Evolutionary conservation across 169 alveolate genomes (phyloP).

Genomic region (Babesia ovata): DNA sequence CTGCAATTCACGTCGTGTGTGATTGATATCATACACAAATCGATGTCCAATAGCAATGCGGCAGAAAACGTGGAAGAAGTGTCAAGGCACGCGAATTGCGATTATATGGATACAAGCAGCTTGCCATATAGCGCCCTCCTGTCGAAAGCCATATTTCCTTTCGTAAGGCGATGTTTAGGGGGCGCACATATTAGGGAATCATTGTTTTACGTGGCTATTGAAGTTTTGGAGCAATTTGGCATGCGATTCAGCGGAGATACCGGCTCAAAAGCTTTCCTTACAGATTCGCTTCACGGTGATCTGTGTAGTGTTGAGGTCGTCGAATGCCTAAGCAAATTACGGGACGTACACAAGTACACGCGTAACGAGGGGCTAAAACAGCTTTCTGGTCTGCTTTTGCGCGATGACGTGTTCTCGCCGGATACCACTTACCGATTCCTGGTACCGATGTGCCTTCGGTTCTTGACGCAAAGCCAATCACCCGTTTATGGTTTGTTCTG

Average conservation of each 20-base stretch:
- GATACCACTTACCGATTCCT: constrained; percentile 26
- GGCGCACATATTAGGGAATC: constrained; percentile 11
- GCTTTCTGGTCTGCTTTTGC: constrained; percentile 12
- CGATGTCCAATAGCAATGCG: background rate
- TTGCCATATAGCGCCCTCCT: constrained; percentile 12
- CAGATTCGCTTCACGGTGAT: constrained; percentile 32
- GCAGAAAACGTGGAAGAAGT: background rate
- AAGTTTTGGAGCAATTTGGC: constrained; percentile 47
- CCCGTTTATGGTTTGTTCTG: constrained; percentile 9
- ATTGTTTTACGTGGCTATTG: constrained; percentile 28
- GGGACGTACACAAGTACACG: constrained; percentile 41
- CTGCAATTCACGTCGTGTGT: constrained; percentile 21
- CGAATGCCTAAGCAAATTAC: constrained; percentile 30
- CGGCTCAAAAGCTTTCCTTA: background rate
- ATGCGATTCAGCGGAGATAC: constrained; percentile 4
- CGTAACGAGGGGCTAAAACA: constrained; percentile 52
- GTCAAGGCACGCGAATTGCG: background rate
- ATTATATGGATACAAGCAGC: constrained; percentile 13
- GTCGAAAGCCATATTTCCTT: constrained; percentile 37
- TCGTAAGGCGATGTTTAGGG: constrained; percentile 31
- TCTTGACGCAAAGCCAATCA: constrained; percentile 26
- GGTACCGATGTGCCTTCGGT: constrained; percentile 47
- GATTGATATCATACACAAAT: constrained; percentile 8
- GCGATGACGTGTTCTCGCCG: constrained; percentile 10
- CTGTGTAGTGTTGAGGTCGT: constrained; percentile 27